phyloP scores from a whole-genome alignment of 2,329 filamentous ascomycete genomes.

The Fusarium avenaceum region DNA sequence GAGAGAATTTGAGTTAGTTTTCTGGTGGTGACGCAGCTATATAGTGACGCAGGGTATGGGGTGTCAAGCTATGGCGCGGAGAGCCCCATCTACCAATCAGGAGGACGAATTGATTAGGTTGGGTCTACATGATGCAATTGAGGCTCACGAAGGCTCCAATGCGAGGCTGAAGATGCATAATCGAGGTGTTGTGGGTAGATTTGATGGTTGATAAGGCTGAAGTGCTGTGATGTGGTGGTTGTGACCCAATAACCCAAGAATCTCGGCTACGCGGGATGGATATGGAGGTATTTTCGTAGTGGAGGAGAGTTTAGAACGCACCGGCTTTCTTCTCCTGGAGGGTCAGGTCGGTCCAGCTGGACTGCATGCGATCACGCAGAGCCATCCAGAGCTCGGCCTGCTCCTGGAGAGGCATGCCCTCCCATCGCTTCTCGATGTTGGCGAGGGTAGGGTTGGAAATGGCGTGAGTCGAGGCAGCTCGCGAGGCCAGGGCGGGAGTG shows the following conservation, averaged over 20 bases:
- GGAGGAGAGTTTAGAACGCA: slow-evolving; percentile 67
- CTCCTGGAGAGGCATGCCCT: slow-evolving; percentile 96
- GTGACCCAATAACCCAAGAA: slow-evolving; percentile 20
- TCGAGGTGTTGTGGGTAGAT: slow-evolving; percentile 32
- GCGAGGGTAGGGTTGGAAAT: slow-evolving; percentile 98
- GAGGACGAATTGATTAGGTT: slow-evolving; percentile 38
- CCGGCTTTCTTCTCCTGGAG: slow-evolving; percentile 99
- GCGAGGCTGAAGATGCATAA: slow-evolving; percentile 40
- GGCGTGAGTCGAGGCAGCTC: slow-evolving; percentile 81
- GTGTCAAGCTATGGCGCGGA: slow-evolving; percentile 33
- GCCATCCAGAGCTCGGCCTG: slow-evolving; percentile 99
- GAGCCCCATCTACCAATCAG: slow-evolving; percentile 41
- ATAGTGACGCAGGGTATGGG: slow-evolving; percentile 32
- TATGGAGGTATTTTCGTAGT: slow-evolving; percentile 53
- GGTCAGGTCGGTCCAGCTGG: slow-evolving; percentile 94
- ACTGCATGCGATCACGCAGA: slow-evolving; percentile 98
- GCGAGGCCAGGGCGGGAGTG: slow-evolving; percentile 63
- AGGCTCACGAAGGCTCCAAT: slow-evolving; percentile 33
- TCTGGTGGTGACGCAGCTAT: slow-evolving; percentile 33
- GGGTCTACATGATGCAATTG: slow-evolving; percentile 48
- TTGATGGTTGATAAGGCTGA: slow-evolving; percentile 28
- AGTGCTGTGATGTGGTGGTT: slow-evolving; percentile 23
- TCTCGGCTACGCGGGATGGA: slow-evolving; percentile 48
- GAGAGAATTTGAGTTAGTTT: slow-evolving; percentile 58
- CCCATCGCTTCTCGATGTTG: slow-evolving; percentile 99